Evolutionary conservation across 306 rosid species (phyloP), one percentile per base, ranked within the genome.

Genomic region (Benincasa hispida): DNA sequence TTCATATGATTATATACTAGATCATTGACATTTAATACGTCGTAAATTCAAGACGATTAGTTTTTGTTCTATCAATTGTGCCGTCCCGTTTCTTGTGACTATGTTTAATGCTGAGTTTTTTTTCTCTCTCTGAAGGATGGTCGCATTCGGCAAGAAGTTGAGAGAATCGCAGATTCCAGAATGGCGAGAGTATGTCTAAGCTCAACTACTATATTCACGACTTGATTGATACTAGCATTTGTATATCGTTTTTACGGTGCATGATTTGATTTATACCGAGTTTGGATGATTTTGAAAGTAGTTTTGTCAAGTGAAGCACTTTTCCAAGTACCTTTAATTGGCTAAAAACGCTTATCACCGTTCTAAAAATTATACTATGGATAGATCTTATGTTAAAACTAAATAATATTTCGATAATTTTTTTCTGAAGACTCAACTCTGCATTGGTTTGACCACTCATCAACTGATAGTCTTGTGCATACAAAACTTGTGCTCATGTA

Each of bases 131-230:
- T 41, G 47, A 67, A 85, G 79, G 77, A 92, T 92, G 98, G 98
- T 92, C 69, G 91, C 84, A 37, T 92, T 90, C 30, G 96, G 98
- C 61, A 92, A 92, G 82, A 92, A 87, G 88, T 81, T 92, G 83
- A 87, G 98, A 89, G 96, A 90, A 83, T 84, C 86, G 32, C 93
- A 88, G 72, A 78, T 92, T 83, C 88, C 86, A 84, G 98, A 92
- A 90, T 92, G 98, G 98, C 86, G 87, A 75, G 82, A 88, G 98
- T 92, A 90, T 37, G 77, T 65, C 34, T 19, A 73, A 28, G 5
- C 59, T 28, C 27, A 11, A 35, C 42, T 10, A 10, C 13, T 22
- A 58, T 35, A 18, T 60, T 47, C 22, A 78, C 68, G 14, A 63
- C 5, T 63, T 63, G 68, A 10, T 57, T 57, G 18, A 10, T 57